Base-by-base conservation (phyloP, 306 rosid species). In the Lotus japonicus region DNA sequence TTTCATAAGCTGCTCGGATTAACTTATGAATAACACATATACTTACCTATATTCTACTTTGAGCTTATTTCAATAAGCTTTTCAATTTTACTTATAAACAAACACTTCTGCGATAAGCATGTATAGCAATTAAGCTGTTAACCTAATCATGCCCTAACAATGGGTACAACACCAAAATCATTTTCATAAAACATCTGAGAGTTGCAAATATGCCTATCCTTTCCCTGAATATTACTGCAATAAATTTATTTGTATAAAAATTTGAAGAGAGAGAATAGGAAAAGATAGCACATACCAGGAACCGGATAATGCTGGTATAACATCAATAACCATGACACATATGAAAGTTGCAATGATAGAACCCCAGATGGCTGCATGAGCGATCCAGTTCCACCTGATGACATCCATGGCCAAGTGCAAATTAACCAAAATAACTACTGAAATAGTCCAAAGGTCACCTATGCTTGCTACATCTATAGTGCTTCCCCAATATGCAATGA, bases 391-490 rank as follows among this genome's bases (percentile, higher is more conserved):
- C 99, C 99, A 94, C 53, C 97, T 77, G 60, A 82, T 66, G 14
- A 90, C 82, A 51, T 94, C 99, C 96, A 94, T 94, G 60, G 99
- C 95, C 85, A 94, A 81, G 80, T 94, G 97, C 57, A 90, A 60
- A 77, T 94, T 94, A 33, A 90, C 99, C 78, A 90, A 46, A 65
- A 94, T 81, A 70, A 90, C 99, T 58, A 86, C 79, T 6, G 95
- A 78, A 54, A 94, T 85, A 11, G 91, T 90, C 99, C 99, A 94
- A 61, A 94, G 99, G 81, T 94, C 97, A 67, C 99, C 99, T 23
- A 94, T 79, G 71, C 99, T 84, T 35, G 95, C 68, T 28, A 79
- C 45, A 76, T 90, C 97, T 18, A 86, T 46, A 0, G 76, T 60
- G 82, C 84, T 90, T 36, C 62, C 81, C 97, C 96, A 81, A 61